A percentile compares a stretch with the other conserved stretches of the same genome.
These are phyloP conservation scores for Dactylella cylindrospora DNA, from an alignment of 2,329 filamentous ascomycete species.

Conservation along the genomic window DNA sequence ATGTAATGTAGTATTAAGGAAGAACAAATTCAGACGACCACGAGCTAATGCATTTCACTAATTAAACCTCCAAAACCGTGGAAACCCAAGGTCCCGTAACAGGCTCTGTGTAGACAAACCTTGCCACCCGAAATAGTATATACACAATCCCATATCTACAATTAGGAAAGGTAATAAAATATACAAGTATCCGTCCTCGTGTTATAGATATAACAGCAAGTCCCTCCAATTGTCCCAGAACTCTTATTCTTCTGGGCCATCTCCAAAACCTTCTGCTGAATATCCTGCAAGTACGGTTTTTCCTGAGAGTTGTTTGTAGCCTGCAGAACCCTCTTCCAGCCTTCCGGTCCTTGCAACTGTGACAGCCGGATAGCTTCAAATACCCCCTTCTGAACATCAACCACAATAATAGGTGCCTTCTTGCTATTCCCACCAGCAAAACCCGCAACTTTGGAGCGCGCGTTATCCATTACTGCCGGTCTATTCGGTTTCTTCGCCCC, in stretches of 20 bases:
- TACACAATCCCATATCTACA: conserved; percentile 50
- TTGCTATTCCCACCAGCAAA: conserved; percentile 65
- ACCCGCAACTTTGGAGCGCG: conserved; percentile 54
- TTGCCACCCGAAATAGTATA: no score
- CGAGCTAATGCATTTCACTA: no score
- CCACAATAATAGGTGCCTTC: conserved; percentile 68
- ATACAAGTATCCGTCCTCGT: conserved; percentile 81
- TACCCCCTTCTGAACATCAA: conserved; percentile 83
- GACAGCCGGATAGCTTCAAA: conserved; percentile 75
- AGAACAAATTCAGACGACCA: no score
- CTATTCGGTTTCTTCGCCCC: conserved; percentile 86
- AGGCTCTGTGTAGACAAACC: no score
- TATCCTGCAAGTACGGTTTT: conserved; percentile 76
- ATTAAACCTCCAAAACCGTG: no score
- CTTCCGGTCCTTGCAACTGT: conserved; percentile 74
- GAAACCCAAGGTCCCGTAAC: no score
- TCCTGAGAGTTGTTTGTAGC: conserved; percentile 59
- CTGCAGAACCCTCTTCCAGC: conserved; percentile 80
- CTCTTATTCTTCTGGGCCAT: conserved; percentile 58
- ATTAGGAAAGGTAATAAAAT: conserved; percentile 73
- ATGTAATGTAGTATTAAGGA: no score
- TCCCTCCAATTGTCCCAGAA: conserved; percentile 56
- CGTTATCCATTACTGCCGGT: conserved; percentile 72
- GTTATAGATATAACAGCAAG: conserved; percentile 86
- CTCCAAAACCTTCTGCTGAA: conserved; percentile 71